Evolutionary conservation across 2,329 filamentous ascomycete species (phyloP).

Genomic region (Ascocoryne sarcoides): DNA sequence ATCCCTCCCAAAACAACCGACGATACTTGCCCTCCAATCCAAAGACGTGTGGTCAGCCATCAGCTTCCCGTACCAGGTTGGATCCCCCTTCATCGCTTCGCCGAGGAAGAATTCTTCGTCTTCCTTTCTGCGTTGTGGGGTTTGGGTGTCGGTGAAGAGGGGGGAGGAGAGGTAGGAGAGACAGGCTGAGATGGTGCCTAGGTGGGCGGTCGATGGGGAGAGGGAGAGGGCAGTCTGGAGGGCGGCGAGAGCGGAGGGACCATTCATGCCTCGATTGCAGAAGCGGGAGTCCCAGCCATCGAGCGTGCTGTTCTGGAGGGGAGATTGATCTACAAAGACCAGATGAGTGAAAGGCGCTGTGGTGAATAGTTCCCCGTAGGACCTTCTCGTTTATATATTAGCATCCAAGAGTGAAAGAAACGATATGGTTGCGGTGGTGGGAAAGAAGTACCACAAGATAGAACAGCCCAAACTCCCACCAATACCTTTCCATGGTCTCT

Average conservation of each 20-base stretch:
- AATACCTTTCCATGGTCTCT: conserved; percentile 17
- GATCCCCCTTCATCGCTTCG: conserved; percentile 24
- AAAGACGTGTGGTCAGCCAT: conserved; percentile 28
- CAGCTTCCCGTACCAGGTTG: conserved; percentile 24
- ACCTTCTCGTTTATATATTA: conserved; percentile 9
- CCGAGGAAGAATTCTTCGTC: conserved; percentile 26
- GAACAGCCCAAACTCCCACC: conserved; percentile 27
- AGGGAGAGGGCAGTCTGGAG: conserved; percentile 22
- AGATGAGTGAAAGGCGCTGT: conserved; percentile 20
- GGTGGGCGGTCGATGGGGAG: conserved; percentile 19
- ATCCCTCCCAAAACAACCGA: conserved; percentile 14
- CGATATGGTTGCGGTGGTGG: background rate
- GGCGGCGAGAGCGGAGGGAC: conserved; percentile 16
- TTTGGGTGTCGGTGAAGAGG: conserved; percentile 8
- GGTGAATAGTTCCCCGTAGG: conserved; percentile 26
- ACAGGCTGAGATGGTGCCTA: conserved; percentile 24
- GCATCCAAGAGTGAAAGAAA: background rate
- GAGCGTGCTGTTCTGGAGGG: conserved; percentile 23
- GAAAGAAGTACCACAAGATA: conserved; percentile 23
- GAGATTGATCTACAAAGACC: conserved; percentile 28
- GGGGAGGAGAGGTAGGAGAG: conserved; percentile 24
- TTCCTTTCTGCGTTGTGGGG: background rate
- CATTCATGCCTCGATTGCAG: conserved; percentile 27
- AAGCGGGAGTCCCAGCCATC: conserved; percentile 22
- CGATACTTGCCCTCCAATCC: conserved; percentile 26